phyloP scores from a whole-genome alignment of 169 alveolate species.

The Eimeria mitis region DNA sequence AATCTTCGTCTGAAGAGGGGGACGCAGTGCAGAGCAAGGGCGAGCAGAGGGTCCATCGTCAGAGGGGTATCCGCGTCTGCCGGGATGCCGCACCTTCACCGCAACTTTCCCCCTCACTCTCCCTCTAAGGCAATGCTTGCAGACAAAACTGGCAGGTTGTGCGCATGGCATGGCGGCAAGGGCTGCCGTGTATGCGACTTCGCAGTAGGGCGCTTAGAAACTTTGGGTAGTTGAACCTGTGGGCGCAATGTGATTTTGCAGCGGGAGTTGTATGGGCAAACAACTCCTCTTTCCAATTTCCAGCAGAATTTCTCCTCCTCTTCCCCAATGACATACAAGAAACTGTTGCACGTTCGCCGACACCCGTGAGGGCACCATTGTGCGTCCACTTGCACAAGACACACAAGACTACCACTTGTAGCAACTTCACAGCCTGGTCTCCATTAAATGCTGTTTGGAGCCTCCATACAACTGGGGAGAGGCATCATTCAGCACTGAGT shows the following conservation, averaged over 20 bases:
- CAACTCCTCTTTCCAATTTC: background rate
- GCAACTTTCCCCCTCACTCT: background rate
- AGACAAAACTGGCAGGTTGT: background rate
- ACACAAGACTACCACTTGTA: background rate
- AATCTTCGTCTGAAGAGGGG: background rate
- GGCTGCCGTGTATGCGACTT: background rate
- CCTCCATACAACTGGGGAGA: background rate
- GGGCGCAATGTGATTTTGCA: background rate
- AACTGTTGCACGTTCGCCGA: background rate
- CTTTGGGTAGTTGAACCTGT: background rate
- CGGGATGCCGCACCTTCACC: background rate
- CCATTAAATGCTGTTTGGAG: background rate
- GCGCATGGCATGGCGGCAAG: slow-evolving; percentile 16
- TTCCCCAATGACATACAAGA: background rate
- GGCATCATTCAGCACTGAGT: background rate
- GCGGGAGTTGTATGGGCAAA: background rate
- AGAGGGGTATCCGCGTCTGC: background rate
- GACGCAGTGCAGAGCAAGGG: background rate
- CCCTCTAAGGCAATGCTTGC: background rate
- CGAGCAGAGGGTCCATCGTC: background rate
- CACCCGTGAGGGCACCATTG: background rate
- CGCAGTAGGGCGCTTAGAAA: background rate
- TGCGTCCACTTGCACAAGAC: background rate
- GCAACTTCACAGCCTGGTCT: background rate
- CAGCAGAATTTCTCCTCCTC: background rate